phyloP scores from a whole-genome alignment of 164 flowering plant species.

The Paratinospora sagittata region DNA sequence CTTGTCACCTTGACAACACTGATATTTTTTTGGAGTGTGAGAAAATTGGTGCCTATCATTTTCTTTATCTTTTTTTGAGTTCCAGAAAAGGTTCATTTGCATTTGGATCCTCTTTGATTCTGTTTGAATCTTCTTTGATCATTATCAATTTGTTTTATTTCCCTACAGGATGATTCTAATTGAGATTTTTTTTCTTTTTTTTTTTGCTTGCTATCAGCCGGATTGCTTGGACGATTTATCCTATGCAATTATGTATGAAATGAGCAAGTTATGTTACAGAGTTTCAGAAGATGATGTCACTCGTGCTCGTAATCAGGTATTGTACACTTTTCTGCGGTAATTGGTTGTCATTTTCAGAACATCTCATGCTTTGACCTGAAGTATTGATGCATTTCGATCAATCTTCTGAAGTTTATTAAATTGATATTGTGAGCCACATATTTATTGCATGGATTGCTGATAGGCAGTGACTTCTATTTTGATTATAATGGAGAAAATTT shows the following conservation, averaged over 20 bases:
- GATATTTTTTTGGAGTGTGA: too few species aligned
- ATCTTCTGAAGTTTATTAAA: not conserved
- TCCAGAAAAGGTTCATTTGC: too few species aligned
- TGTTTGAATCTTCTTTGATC: not conserved
- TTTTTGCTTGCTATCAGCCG: constrained; percentile 42
- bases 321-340: not conserved
- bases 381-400: too few species aligned
- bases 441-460: not conserved
- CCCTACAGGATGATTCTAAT: not conserved
- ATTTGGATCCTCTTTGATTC: not conserved
- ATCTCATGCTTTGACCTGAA: not conserved
- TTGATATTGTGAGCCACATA: not conserved
- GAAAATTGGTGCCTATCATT: too few species aligned
- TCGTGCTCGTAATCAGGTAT: constrained; percentile 95
- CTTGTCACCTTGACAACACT: too few species aligned
- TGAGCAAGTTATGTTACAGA: constrained; percentile 66
- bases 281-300: constrained; percentile 89
- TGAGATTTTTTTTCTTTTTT: not conserved
- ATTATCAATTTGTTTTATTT: not conserved
- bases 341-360: not conserved
- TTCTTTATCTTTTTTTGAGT: too few species aligned
- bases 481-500: too few species aligned
- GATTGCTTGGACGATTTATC: constrained; percentile 87
- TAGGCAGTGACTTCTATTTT: not conserved
- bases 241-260: constrained; percentile 81